These are phyloP conservation scores for Lindgomyces ingoldianus DNA, from an alignment of 495 filamentous ascomycete genomes.

Conservation along the genomic window DNA sequence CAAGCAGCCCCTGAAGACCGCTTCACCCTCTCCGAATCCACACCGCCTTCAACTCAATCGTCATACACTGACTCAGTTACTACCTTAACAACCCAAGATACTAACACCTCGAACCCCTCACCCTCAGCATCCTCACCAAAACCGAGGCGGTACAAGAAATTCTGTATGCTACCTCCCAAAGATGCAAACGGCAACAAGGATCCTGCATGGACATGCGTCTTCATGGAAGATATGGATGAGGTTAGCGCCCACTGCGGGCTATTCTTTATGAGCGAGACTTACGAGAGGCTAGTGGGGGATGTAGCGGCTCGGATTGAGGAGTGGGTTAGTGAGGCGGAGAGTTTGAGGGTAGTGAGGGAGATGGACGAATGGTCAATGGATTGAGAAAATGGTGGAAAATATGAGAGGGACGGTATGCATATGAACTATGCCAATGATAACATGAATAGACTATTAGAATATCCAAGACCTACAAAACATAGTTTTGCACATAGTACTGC, in stretches of 20 bases:
- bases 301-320: constrained; percentile 66
- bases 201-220: constrained; percentile 70
- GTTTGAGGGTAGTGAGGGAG: constrained; percentile 19
- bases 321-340: constrained; percentile 67
- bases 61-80: constrained; percentile 8
- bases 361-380: too few relatives aligned
- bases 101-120: background rate
- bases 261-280: constrained; percentile 67
- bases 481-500: too few relatives aligned
- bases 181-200: constrained; percentile 56
- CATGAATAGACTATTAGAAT: too few relatives aligned
- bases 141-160: constrained; percentile 56
- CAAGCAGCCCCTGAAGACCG: constrained; percentile 17
- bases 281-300: constrained; percentile 76
- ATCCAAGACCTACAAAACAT: too few relatives aligned
- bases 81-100: constrained; percentile 6
- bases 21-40: background rate
- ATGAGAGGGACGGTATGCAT: too few relatives aligned
- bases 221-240: constrained; percentile 81
- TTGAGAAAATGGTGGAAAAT: too few relatives aligned
- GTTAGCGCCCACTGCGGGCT: constrained; percentile 82
- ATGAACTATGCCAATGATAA: too few relatives aligned
- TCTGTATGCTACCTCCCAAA: constrained; percentile 69
- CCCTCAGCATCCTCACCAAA: constrained; percentile 20
- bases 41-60: background rate